Base-by-base conservation (phyloP, 306 rosid genomes). In the Corylus americana region DNA sequence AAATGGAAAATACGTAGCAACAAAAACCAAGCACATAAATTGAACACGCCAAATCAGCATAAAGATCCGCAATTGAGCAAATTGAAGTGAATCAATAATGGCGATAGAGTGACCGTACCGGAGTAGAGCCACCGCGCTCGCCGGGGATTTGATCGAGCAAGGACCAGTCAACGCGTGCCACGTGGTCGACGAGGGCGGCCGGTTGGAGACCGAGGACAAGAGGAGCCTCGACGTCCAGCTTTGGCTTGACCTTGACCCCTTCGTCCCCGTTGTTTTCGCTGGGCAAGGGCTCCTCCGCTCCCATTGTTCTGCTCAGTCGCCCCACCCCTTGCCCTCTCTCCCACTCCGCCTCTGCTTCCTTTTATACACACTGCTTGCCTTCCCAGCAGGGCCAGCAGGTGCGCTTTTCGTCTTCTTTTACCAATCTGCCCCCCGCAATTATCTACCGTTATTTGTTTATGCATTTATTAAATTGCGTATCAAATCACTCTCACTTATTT, bases 41-140 rank as follows among this genome's bases (percentile, higher is more conserved):
- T 16, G 16, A 8, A 55, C 62, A 55, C 18, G 7, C 49, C 25
- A 67, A 8, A 17, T 6, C 7, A 57, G 31, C 44, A 78, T 2
- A 25, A n/a, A 35, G 7, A 22, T n/a, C 5, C 22, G 55, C 55
- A 58, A 57, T 57, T 57, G 63, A 55, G 2, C 17, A 25, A 42
- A 27, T n/a, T 25, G 18, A 5, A 71, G 22, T 11, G 39, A 22
- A 4, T 3, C 22, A 20, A 72, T 20, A 12, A 53, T 22, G 57
- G 64, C 9, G 25, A 58, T 8, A 11, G 57, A 68, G 70, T 62
- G 66, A 29, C 31, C 1, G 45, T 85, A 95, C 99, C 25, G 99
- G 92, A 29, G 85, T 51, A 81, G 99, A 95, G 84, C 98, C 99
- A 45, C 99, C 99, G 63, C 88, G 97, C 61, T 95, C 98, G 71